Evolutionary conservation across 257 asterid species (phyloP).

Genomic region (Vinca minor): DNA sequence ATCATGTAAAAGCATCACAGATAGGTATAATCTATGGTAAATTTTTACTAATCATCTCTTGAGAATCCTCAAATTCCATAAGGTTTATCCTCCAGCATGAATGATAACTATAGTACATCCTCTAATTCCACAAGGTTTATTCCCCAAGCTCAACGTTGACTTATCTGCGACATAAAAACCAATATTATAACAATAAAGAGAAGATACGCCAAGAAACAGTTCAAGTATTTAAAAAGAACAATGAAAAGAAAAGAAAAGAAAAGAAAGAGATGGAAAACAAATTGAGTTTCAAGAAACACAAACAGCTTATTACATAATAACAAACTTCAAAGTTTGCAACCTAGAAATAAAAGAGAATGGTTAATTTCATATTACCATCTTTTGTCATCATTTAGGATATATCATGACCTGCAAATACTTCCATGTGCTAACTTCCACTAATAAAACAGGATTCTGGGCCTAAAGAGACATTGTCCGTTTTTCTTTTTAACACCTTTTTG

Average conservation of each 20-base stretch:
- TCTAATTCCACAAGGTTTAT: neutral
- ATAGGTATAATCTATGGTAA: neutral
- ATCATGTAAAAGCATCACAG: neutral
- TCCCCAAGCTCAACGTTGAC: neutral
- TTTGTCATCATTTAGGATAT: too few species aligned
- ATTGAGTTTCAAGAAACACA: neutral
- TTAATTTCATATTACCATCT: neutral
- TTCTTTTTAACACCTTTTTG: too few species aligned
- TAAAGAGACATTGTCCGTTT: too few species aligned
- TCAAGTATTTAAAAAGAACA: neutral
- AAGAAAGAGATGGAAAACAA: neutral
- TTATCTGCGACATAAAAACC: neutral
- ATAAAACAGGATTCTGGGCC: too few species aligned
- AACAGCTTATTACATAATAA: too few species aligned
- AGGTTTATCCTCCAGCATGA: neutral
- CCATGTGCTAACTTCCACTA: too few species aligned
- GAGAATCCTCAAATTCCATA: neutral
- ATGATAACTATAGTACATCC: neutral
- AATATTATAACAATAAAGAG: neutral
- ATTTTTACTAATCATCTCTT: neutral
- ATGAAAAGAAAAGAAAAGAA: neutral
- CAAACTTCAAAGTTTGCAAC: neutral
- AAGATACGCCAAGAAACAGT: neutral
- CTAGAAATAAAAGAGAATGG: neutral
- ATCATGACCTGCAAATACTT: too few species aligned